These are phyloP conservation scores for Silene uniflora DNA, from an alignment of 148 eudicot genomes.

Conservation along the genomic window DNA sequence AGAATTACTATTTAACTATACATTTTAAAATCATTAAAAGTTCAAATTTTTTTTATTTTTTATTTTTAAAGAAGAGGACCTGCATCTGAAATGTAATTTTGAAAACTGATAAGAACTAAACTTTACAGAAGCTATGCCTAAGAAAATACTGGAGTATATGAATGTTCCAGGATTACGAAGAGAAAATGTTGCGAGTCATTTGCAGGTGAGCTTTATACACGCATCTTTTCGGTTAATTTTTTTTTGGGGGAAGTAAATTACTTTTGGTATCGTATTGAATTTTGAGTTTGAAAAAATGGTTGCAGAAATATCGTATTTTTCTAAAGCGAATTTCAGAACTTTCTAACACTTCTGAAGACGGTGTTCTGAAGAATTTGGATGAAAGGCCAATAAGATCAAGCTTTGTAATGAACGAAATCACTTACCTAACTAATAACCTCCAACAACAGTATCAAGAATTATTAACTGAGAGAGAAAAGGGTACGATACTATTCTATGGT, in stretches of 20 bases:
- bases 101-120: neutral
- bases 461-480: neutral
- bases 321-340: constrained; percentile 36
- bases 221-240: neutral
- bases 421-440: constrained; percentile 16
- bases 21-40: too few relatives aligned
- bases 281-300: neutral
- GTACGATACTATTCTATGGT: neutral
- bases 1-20: too few relatives aligned
- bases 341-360: constrained; percentile 12
- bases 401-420: constrained; percentile 29
- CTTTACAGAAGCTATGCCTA: constrained; percentile 49
- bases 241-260: too few relatives aligned
- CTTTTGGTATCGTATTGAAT: neutral
- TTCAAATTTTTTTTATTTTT: too few relatives aligned
- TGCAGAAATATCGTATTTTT: constrained; percentile 65
- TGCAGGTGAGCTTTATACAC: constrained; percentile 38
- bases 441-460: constrained; percentile 21
- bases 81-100: neutral
- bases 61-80: too few relatives aligned
- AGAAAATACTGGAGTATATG: constrained; percentile 53
- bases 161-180: constrained; percentile 48
- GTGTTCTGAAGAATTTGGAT: constrained; percentile 13
- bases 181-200: constrained; percentile 65
- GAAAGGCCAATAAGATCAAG: constrained; percentile 33